Evolutionary conservation across 108 stramenopile genomes (phyloP).

Genomic region (Discostella stelligeroides): DNA sequence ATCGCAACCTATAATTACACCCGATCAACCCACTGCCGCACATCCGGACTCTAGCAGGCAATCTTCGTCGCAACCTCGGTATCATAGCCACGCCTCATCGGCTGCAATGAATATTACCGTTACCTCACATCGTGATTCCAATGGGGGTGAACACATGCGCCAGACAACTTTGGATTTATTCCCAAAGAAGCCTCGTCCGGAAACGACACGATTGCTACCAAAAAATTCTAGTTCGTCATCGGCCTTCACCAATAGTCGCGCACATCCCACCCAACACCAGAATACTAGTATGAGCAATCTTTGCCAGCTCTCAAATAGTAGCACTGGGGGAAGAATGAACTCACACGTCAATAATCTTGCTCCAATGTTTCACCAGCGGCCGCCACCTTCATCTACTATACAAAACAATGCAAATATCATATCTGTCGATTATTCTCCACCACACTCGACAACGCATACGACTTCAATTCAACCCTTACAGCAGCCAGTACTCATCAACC

Average conservation of each 20-base stretch:
- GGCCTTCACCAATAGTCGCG: not conserved
- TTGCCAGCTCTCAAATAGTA: slow-evolving; percentile 5
- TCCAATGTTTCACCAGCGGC: not conserved
- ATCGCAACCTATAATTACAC: slow-evolving; percentile 26
- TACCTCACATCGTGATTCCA: not conserved
- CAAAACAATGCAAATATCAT: slow-evolving; percentile 14
- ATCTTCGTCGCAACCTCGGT: not conserved
- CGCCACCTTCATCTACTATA: slow-evolving; percentile 1
- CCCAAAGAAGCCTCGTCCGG: slow-evolving; percentile 12
- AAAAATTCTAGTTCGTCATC: not conserved
- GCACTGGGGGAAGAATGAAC: slow-evolving; percentile 10
- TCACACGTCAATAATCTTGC: slow-evolving; percentile 1
- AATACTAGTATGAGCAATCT: not conserved
- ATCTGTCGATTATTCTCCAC: slow-evolving; percentile 7
- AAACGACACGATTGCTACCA: slow-evolving; percentile 10
- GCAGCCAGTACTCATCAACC: slow-evolving; percentile 18
- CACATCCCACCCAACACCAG: not conserved
- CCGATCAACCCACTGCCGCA: slow-evolving; percentile 11
- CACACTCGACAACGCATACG: slow-evolving; percentile 1
- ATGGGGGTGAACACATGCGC: not conserved
- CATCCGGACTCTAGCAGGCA: not conserved
- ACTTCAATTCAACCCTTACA: not conserved
- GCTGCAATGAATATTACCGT: not conserved
- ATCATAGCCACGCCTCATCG: slow-evolving; percentile 5
- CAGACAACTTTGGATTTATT: slow-evolving; percentile 24